These are phyloP conservation scores for Alternaria sp. DNA, from an alignment of 2,329 filamentous ascomycete species.

Conservation along the genomic window DNA sequence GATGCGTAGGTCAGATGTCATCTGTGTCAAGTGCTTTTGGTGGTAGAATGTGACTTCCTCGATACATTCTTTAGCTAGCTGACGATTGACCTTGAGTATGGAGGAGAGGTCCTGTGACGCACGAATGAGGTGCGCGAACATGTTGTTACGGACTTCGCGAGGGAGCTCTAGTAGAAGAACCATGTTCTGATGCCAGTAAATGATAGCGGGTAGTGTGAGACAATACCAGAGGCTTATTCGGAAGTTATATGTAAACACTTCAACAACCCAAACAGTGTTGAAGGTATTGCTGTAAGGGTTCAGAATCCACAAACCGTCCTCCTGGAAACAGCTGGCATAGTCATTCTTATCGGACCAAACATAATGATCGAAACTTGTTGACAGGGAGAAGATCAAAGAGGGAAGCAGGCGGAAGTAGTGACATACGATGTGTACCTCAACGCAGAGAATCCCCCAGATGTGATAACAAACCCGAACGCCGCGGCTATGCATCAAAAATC, in stretches of 20 bases:
- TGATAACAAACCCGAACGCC: conserved; percentile 15
- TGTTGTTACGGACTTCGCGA: background rate
- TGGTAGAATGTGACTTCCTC: background rate
- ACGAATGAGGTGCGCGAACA: background rate
- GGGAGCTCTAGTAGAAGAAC: background rate
- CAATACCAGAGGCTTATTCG: background rate
- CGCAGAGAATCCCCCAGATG: background rate
- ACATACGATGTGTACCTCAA: conserved; percentile 1
- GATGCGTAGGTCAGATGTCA: background rate
- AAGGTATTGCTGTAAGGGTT: background rate
- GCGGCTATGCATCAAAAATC: conserved; percentile 16
- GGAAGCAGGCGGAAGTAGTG: background rate
- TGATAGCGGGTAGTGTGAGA: background rate
- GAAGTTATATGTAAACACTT: background rate
- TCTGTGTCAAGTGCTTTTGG: background rate
- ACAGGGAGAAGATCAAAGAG: background rate
- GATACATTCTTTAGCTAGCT: background rate
- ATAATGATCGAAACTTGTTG: background rate
- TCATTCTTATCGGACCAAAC: background rate
- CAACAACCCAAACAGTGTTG: background rate
- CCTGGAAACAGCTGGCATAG: background rate
- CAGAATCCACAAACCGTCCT: background rate
- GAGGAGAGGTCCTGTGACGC: background rate
- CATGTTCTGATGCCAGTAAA: background rate
- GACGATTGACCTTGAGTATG: background rate